Conservation (phyloP, 805 yeast genomes). For the Lachancea mirantina region DNA sequence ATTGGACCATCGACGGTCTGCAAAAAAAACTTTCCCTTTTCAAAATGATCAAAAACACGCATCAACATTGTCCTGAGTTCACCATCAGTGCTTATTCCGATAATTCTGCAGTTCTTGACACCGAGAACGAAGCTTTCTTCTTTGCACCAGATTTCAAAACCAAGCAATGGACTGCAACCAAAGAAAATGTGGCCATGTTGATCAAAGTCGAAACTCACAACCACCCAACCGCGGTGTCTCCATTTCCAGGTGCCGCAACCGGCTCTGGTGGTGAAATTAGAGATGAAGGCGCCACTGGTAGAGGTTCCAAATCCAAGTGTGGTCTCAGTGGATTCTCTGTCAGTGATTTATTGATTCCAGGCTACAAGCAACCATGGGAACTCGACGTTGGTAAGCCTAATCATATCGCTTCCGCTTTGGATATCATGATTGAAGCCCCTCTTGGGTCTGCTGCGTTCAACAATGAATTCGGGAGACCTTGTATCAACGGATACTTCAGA, state of each 20-base stretch:
- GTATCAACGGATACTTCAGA: constrained; percentile 93
- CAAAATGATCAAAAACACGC: constrained; percentile 94
- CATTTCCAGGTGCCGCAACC: constrained; percentile 98
- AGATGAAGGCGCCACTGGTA: constrained; percentile 99
- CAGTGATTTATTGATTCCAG: constrained; percentile 84
- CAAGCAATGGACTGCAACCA: constrained; percentile 63
- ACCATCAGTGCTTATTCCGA: constrained; percentile 94
- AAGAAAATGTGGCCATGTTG: constrained; percentile 79
- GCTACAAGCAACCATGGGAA: constrained; percentile 91
- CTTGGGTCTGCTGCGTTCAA: constrained; percentile 96
- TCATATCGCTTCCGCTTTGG: constrained; percentile 88
- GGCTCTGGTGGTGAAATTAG: constrained; percentile 99
- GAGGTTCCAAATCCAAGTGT: constrained; percentile 96
- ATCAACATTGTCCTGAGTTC: constrained; percentile 65
- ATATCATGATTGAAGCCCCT: constrained; percentile 96
- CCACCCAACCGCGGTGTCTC: constrained; percentile 99
- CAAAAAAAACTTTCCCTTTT: constrained; percentile 69
- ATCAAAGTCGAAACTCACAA: constrained; percentile 98
- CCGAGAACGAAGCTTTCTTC: constrained; percentile 54
- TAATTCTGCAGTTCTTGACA: constrained; percentile 84
- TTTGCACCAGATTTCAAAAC: constrained; percentile 71
- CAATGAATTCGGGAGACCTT: constrained; percentile 98
- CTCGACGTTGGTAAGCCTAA: constrained; percentile 78
- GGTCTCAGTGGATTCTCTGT: constrained; percentile 92
- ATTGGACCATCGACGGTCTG: constrained; percentile 89